A percentile compares a stretch with the other conserved stretches of the same genome.
These are phyloP conservation scores for Penicillium brevicompactum DNA, from an alignment of 2,329 filamentous ascomycete genomes.

Conservation along the genomic window DNA sequence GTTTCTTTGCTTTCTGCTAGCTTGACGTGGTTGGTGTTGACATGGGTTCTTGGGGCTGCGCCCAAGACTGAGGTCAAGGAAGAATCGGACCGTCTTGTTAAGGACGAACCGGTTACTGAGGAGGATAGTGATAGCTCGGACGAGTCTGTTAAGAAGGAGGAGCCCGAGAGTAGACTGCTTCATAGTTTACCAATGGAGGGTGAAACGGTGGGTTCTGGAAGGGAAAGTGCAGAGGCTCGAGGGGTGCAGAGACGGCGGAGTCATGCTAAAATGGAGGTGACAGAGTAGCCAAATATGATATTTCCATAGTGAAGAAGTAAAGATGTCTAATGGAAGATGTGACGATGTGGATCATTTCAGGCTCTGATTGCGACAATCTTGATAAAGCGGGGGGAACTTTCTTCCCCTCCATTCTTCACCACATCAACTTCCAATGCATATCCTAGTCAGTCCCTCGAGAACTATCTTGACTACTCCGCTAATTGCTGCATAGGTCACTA, in stretches of 20 bases:
- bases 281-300: background rate
- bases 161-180: slow-evolving; percentile 20
- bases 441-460: slow-evolving; percentile 45
- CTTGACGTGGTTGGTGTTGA: slow-evolving; percentile 64
- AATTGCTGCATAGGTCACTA: slow-evolving; percentile 48
- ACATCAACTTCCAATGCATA: slow-evolving; percentile 47
- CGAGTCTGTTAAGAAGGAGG: slow-evolving; percentile 36
- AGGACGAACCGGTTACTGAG: slow-evolving; percentile 13
- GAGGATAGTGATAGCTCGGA: slow-evolving; percentile 15
- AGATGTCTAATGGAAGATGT: too few relatives aligned
- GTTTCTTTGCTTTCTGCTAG: slow-evolving; percentile 70
- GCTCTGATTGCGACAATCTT: slow-evolving; percentile 2
- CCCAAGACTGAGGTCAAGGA: slow-evolving; percentile 33
- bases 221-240: slow-evolving; percentile 35
- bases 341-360: slow-evolving; percentile 1
- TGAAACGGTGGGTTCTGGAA: slow-evolving; percentile 57
- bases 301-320: too few relatives aligned
- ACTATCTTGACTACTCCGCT: slow-evolving; percentile 3
- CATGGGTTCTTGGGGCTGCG: slow-evolving; percentile 38
- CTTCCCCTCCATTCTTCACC: slow-evolving; percentile 21
- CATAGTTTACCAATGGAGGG: slow-evolving; percentile 18
- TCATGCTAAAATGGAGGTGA: slow-evolving; percentile 22
- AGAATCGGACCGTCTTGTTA: slow-evolving; percentile 22
- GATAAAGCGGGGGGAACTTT: slow-evolving; percentile 19
- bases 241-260: slow-evolving; percentile 38